Conservation (phyloP, 106 monocot genomes). For the Phalaenopsis aphrodite region DNA sequence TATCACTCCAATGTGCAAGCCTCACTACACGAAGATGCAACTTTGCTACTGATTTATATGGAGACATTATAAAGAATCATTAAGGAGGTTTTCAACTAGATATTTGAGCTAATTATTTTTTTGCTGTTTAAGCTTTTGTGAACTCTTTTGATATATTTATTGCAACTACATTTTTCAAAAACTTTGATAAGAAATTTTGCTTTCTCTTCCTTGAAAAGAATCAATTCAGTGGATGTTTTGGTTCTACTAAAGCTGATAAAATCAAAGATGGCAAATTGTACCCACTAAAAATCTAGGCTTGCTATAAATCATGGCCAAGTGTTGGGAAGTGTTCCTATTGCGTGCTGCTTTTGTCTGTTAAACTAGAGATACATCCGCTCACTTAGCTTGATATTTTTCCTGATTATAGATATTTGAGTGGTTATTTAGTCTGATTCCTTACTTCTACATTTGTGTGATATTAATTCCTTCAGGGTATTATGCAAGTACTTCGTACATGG, state of each 20-base stretch:
- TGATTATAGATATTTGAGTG: background rate
- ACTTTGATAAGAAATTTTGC: background rate
- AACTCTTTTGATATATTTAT: background rate
- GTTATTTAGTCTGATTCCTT: slow-evolving; percentile 1
- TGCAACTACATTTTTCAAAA: background rate
- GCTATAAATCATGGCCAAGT: background rate
- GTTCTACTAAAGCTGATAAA: background rate
- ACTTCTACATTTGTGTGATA: slow-evolving; percentile 1
- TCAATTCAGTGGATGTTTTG: background rate
- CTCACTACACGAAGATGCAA: no score
- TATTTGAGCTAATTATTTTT: background rate
- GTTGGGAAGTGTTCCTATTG: background rate
- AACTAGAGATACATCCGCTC: background rate
- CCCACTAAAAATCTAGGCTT: background rate
- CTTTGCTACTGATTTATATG: no score
- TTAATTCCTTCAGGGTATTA: slow-evolving; percentile 48
- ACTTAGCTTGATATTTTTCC: background rate
- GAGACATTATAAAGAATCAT: background rate
- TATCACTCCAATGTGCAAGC: no score
- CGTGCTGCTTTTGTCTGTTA: background rate
- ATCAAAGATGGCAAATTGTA: background rate
- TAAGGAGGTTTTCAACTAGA: background rate
- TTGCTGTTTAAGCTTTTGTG: background rate
- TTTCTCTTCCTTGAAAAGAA: background rate
- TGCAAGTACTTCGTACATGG: slow-evolving; percentile 94